Conservation (phyloP, 441 rosid genomes). For the Sinapis alba region DNA sequence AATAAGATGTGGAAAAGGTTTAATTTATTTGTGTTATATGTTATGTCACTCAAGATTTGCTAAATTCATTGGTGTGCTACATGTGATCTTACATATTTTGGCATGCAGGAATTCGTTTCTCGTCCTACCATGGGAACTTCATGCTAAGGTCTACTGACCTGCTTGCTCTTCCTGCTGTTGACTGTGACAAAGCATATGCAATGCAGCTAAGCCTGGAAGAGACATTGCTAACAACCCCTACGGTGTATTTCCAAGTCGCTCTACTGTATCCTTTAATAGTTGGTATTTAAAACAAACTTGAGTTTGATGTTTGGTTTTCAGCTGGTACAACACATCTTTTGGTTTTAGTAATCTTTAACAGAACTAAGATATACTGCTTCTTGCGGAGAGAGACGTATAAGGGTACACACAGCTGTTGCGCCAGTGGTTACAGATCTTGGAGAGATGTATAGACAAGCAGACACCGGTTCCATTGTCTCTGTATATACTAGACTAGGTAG, state of each 20-base stretch:
- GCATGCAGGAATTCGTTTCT: constrained; percentile 84
- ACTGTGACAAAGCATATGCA: constrained; percentile 99
- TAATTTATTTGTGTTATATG: constrained; percentile 9
- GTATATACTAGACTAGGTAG: constrained; percentile 86
- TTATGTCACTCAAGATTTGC: constrained; percentile 4
- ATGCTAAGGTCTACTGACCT: constrained; percentile 99
- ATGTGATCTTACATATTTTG: constrained; percentile 32
- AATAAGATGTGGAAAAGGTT: constrained; percentile 99
- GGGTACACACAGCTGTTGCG: constrained; percentile 94
- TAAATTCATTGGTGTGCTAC: constrained; percentile 31
- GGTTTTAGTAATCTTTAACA: constrained; percentile 48
- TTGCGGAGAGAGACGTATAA: constrained; percentile 98
- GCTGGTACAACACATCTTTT: constrained; percentile 16
- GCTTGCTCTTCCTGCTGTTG: constrained; percentile 97
- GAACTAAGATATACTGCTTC: constrained; percentile 91
- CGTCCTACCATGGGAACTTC: constrained; percentile 97
- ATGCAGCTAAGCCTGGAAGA: constrained; percentile 96
- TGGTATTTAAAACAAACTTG: constrained; percentile 2
- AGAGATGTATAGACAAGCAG: constrained; percentile 98
- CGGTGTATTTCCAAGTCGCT: constrained; percentile 97
- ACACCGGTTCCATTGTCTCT: constrained; percentile 87
- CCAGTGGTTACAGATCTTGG: constrained; percentile 94
- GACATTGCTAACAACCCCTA: constrained; percentile 82
- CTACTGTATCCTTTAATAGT: constrained; percentile 86
- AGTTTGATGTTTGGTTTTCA: constrained; percentile 21